A percentile compares a stretch with the other conserved stretches of the same genome.
phyloP scores from a whole-genome alignment of 2,329 filamentous ascomycete genomes.

The Sclerotinia glacialis region DNA sequence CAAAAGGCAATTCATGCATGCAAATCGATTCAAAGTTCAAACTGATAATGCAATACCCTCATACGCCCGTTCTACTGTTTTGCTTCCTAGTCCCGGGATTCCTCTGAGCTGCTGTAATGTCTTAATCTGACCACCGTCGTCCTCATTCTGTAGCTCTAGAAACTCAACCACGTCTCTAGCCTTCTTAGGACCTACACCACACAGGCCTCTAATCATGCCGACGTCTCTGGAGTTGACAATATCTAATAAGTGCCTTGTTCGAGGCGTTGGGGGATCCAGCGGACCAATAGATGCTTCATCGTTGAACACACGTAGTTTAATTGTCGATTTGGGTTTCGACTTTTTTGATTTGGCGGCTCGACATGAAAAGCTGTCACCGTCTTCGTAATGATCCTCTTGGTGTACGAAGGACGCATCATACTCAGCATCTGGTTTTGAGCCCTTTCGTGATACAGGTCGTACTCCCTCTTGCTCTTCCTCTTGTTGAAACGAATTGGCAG shows the following conservation, averaged over 20 bases:
- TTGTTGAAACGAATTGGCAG: slow-evolving; percentile 31
- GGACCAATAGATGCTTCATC: slow-evolving; percentile 46
- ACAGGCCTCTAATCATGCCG: slow-evolving; percentile 61
- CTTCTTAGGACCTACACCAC: slow-evolving; percentile 71
- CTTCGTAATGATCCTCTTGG: slow-evolving; percentile 44
- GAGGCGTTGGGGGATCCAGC: slow-evolving; percentile 40
- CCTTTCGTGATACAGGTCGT: slow-evolving; percentile 32
- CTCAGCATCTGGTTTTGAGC: slow-evolving; percentile 38
- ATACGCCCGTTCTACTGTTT: slow-evolving; percentile 54
- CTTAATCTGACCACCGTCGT: slow-evolving; percentile 46
- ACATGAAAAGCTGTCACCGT: slow-evolving; percentile 38
- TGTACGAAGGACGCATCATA: slow-evolving; percentile 36
- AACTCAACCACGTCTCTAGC: slow-evolving; percentile 59
- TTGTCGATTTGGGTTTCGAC: slow-evolving; percentile 36
- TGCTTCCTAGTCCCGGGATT: slow-evolving; percentile 56
- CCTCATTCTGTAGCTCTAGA: slow-evolving; percentile 47
- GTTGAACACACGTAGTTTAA: slow-evolving; percentile 37
- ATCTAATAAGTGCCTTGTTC: slow-evolving; percentile 60
- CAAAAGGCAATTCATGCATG: slow-evolving; percentile 20
- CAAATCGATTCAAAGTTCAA: slow-evolving; percentile 22
- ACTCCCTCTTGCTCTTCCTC: slow-evolving; percentile 27
- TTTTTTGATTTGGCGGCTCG: slow-evolving; percentile 37
- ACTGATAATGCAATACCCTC: slow-evolving; percentile 37
- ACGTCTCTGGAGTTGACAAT: slow-evolving; percentile 74
- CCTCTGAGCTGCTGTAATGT: slow-evolving; percentile 51